Evolutionary conservation across 140 eudicot genomes (phyloP).

Genomic region (Senecio squalidus): DNA sequence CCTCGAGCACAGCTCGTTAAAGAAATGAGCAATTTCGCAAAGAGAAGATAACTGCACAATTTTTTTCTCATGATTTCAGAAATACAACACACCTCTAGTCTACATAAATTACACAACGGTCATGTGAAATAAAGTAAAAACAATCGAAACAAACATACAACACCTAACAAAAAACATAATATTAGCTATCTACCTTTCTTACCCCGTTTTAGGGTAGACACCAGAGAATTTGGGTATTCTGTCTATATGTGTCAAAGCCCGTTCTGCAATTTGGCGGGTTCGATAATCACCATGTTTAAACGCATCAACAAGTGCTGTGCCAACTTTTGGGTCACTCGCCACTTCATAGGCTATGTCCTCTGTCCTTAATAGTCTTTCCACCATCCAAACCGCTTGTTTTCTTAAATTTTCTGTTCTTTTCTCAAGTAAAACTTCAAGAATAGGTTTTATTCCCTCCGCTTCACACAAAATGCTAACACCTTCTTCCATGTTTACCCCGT

Average conservation of each 20-base stretch:
- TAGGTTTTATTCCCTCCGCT: conserved; percentile 61
- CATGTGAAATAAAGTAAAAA: background rate
- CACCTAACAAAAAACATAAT: conserved; percentile 4
- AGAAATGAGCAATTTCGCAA: background rate
- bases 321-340: conserved; percentile 59
- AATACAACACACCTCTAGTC: background rate
- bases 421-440: conserved; percentile 65
- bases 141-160: conserved; percentile 9
- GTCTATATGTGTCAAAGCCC: conserved; percentile 69
- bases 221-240: conserved; percentile 85
- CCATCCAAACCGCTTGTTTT: conserved; percentile 77
- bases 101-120: background rate
- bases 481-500: conserved; percentile 65
- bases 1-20: background rate
- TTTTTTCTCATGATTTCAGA: too few species aligned
- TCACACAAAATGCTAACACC: conserved; percentile 57
- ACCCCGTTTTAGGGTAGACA: conserved; percentile 51
- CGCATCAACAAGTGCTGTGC: conserved; percentile 74
- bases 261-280: conserved; percentile 88
- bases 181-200: conserved; percentile 17
- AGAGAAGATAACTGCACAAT: background rate
- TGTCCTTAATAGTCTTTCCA: conserved; percentile 61
- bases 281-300: conserved; percentile 72
- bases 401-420: conserved; percentile 59
- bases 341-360: conserved; percentile 64